Percentiles rank a stretch among this genome's conserved stretches.
Conservation (phyloP, 139 green algal species). For the Chlamydomonas applanata region DNA sequence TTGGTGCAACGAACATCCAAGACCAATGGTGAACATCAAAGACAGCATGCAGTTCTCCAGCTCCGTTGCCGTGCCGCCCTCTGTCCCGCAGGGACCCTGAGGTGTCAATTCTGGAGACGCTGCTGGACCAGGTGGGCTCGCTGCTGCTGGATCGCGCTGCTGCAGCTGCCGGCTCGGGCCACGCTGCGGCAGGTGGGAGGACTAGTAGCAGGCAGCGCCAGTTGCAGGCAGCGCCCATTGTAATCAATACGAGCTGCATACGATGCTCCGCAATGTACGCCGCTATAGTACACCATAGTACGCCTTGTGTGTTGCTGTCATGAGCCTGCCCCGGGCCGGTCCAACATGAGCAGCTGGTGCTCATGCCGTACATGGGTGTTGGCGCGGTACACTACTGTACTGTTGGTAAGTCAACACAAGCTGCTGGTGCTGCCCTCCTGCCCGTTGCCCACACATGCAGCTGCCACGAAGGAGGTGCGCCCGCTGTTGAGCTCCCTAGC, state of each 20-base stretch:
- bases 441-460: slow-evolving; percentile 22
- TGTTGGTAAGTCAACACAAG: too few relatives aligned
- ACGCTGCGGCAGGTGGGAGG: not conserved
- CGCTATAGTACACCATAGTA: too few relatives aligned
- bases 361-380: too few relatives aligned
- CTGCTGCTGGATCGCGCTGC: slow-evolving; percentile 46
- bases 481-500: slow-evolving; percentile 56
- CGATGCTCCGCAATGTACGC: too few relatives aligned
- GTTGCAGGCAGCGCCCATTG: not conserved
- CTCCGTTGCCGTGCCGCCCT: too few relatives aligned
- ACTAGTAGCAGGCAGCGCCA: not conserved
- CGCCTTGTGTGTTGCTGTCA: slow-evolving; percentile 16
- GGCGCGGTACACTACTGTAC: too few relatives aligned
- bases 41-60: too few relatives aligned
- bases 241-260: not conserved
- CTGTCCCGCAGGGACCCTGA: slow-evolving; percentile 42
- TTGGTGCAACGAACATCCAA: too few relatives aligned
- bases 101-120: slow-evolving; percentile 44
- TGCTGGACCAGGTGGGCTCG: slow-evolving; percentile 43
- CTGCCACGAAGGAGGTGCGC: slow-evolving; percentile 18
- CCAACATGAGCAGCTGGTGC: too few relatives aligned
- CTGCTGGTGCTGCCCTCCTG: slow-evolving; percentile 2
- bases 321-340: too few relatives aligned
- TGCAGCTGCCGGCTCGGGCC: slow-evolving; percentile 8
- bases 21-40: too few relatives aligned